Evolutionary conservation across 768 basidiomycete genomes (phyloP), one percentile per base, ranked within the genome.

Genomic region (Podaxis sp.): DNA sequence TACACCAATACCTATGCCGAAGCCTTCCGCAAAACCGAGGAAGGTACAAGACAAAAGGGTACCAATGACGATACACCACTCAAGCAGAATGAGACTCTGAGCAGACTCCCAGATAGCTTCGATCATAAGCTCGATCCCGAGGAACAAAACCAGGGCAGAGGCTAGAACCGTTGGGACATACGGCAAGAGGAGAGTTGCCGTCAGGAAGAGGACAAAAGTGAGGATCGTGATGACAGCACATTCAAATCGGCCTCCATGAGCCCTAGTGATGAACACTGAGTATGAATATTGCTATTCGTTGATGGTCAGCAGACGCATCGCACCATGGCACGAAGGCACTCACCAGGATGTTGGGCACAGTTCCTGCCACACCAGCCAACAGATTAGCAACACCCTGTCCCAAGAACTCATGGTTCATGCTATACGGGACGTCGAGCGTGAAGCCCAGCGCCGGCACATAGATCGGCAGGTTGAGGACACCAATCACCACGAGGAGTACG

Each of bases 391-490:
- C 64, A 6, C 67, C 70, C 58, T 71, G 70, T 1, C 70, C 70
- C 2, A 72, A 10, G 4, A 72, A 62, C 46, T 72, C 71, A 56
- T 69, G 68, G 37, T 72, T 64, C 71, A 70, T 72, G 58, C 67
- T 63, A 55, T 72, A 72, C 1, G 71, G 64, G 12, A 67, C 51
- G 38, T 69, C 68, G 7, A 72, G 62, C 17, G 64, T 60, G 50
- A 72, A 68, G 3, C 68, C 71, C 5, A 70, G 51, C 15, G 69
- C 64, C 2, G 69, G 68, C 13, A 72, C 68, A 49, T 64, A 72
- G 12, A 72, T 70, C 2, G 69, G 69, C 11, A 72, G 59, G 55
- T 69, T 70, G 24, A 72, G 62, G 6, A 70, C 68, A 1, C 71
- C 69, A 22, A 72, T 68, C 11, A 70, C 66, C 4, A 72, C 71